A percentile compares a stretch with the other conserved stretches of the same genome.
These are phyloP conservation scores for Amanita brunnescens DNA, from an alignment of 768 basidiomycete genomes.

Conservation along the genomic window DNA sequence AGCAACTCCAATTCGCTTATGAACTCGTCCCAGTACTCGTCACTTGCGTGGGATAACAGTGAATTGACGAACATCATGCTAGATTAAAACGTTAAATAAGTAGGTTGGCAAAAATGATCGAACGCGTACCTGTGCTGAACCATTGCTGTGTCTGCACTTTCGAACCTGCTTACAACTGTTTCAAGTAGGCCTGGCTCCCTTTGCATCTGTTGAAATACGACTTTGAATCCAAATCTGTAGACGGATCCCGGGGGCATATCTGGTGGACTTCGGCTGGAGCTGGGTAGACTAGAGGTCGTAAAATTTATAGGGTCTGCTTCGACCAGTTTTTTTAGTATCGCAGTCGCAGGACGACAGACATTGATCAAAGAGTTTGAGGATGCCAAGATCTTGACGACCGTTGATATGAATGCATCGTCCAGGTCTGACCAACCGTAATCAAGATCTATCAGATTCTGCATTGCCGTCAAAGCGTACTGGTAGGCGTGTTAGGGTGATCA, in stretches of 20 bases:
- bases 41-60: constrained; percentile 69
- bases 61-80: constrained; percentile 92
- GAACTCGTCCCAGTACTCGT: constrained; percentile 72
- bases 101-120: background rate
- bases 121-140: constrained; percentile 63
- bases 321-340: constrained; percentile 82
- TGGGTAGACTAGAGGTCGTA: constrained; percentile 46
- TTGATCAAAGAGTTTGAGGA: constrained; percentile 76
- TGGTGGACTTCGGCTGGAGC: constrained; percentile 52
- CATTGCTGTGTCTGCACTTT: constrained; percentile 80
- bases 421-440: constrained; percentile 79
- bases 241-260: constrained; percentile 56
- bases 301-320: constrained; percentile 73
- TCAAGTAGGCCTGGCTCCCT: constrained; percentile 63
- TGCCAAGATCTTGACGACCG: constrained; percentile 70
- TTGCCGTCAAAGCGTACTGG: constrained; percentile 76
- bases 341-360: constrained; percentile 84
- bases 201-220: constrained; percentile 77
- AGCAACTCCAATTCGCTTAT: constrained; percentile 64
- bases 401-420: constrained; percentile 62
- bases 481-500: background rate
- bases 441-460: constrained; percentile 85
- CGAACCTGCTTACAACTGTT: constrained; percentile 73
- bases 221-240: constrained; percentile 76
- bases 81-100: constrained; percentile 8